Evolutionary conservation across 1,284 basidiomycete species (phyloP).

Genomic region (Cystobasidium slooffiae): DNA sequence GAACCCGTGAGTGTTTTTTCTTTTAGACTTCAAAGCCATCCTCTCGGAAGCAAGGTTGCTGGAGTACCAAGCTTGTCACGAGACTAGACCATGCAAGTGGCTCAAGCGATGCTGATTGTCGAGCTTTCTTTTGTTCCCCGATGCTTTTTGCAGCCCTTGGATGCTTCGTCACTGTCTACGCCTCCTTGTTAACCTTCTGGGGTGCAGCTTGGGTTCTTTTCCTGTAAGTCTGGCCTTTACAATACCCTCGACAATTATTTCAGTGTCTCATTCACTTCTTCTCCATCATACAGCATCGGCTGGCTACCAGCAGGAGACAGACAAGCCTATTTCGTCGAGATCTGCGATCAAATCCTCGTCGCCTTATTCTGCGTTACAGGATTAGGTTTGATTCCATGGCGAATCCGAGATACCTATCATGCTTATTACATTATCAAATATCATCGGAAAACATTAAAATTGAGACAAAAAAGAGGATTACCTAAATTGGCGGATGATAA

Average conservation of each 20-base stretch:
- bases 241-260: background rate
- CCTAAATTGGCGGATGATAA: conserved; percentile 44
- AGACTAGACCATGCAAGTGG: background rate
- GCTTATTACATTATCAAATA: conserved; percentile 43
- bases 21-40: background rate
- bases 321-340: conserved; percentile 43
- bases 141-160: conserved; percentile 34
- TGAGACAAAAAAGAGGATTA: conserved; percentile 41
- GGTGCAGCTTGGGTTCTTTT: conserved; percentile 43
- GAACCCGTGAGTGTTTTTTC: conserved; percentile 39
- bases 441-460: conserved; percentile 43
- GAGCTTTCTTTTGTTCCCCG: background rate
- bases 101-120: background rate
- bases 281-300: conserved; percentile 31
- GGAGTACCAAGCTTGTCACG: background rate
- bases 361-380: conserved; percentile 44
- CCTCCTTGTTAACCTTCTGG: conserved; percentile 44
- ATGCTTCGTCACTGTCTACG: conserved; percentile 43
- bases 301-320: conserved; percentile 44
- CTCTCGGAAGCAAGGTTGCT: background rate
- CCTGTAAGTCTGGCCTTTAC: conserved; percentile 7
- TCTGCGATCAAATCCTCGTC: conserved; percentile 45
- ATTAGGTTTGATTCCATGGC: conserved; percentile 37
- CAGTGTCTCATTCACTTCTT: background rate
- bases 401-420: conserved; percentile 43